Evolutionary conservation across 495 filamentous ascomycete genomes (phyloP).

Genomic region (Lasiosphaeria hispida): DNA sequence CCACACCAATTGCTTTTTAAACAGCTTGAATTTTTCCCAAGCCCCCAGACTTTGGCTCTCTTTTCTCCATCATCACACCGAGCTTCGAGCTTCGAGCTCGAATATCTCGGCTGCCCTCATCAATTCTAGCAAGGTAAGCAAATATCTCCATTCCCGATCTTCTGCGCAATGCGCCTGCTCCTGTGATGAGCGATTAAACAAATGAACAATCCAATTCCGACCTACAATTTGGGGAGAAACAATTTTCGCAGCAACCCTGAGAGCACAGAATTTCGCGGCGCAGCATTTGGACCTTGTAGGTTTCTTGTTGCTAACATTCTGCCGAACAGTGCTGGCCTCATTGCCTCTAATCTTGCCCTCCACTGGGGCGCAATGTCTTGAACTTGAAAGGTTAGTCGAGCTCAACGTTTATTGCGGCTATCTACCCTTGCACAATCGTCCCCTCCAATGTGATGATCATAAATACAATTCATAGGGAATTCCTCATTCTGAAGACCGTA

Average conservation of each 20-base stretch:
- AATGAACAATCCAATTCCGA: conserved; percentile 83
- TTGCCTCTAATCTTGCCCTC: conserved; percentile 6
- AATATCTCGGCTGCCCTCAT: conserved; percentile 1
- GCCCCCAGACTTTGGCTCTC: conserved; percentile 19
- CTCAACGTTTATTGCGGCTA: conserved; percentile 24
- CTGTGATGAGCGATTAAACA: conserved; percentile 48
- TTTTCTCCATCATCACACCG: conserved; percentile 5
- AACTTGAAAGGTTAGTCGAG: conserved; percentile 56
- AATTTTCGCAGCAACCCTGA: conserved; percentile 67
- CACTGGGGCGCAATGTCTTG: not conserved
- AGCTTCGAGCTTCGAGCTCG: conserved; percentile 6
- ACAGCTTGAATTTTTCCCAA: conserved; percentile 25
- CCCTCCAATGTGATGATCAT: conserved; percentile 73
- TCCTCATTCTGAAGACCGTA: conserved; percentile 90
- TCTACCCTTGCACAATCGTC: not conserved
- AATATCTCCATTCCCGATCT: conserved; percentile 34
- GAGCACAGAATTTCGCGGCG: conserved; percentile 30
- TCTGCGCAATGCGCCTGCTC: conserved; percentile 20
- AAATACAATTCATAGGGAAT: conserved; percentile 78
- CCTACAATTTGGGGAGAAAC: conserved; percentile 62
- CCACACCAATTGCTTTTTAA: conserved; percentile 29
- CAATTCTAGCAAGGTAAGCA: conserved; percentile 40
- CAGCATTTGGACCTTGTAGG: conserved; percentile 8
- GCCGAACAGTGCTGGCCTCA: conserved; percentile 23
- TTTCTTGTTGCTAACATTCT: conserved; percentile 21